Evolutionary conservation across 2,329 filamentous ascomycete genomes (phyloP).

Genomic region (Fusarium stilboides): DNA sequence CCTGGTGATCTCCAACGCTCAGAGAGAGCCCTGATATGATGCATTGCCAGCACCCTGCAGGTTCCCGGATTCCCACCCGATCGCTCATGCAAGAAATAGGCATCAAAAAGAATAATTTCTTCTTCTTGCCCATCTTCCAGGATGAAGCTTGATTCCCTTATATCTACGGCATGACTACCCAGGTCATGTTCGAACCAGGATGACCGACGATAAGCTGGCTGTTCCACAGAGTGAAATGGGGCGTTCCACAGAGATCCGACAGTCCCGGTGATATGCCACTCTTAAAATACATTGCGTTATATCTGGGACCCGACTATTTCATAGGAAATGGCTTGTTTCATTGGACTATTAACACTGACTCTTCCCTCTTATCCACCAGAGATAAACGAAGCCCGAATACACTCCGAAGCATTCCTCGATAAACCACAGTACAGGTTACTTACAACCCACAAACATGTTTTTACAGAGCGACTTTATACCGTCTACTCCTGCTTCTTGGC

Average conservation of each 20-base stretch:
- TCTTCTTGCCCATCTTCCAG: slow-evolving; percentile 16
- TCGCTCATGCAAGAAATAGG: slow-evolving; percentile 8
- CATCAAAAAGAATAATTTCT: neutral
- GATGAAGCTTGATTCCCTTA: neutral
- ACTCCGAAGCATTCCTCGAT: neutral
- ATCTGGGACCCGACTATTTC: neutral
- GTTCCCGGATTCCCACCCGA: slow-evolving; percentile 7
- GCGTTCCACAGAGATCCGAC: slow-evolving; percentile 10
- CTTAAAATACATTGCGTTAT: neutral
- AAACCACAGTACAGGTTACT: slow-evolving; percentile 4
- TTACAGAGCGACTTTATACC: neutral
- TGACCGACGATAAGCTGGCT: slow-evolving; percentile 2
- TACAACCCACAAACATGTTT: neutral
- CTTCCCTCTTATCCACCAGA: neutral
- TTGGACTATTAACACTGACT: slow-evolving; percentile 6
- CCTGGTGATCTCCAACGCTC: neutral
- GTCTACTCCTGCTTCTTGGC: slow-evolving; percentile 62
- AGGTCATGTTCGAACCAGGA: slow-evolving; percentile 1
- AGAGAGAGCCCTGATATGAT: too few relatives aligned
- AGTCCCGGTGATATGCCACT: slow-evolving; percentile 9
- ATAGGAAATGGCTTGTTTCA: slow-evolving; percentile 18
- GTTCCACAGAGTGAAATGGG: neutral
- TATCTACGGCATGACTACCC: neutral
- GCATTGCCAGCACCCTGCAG: slow-evolving; percentile 7
- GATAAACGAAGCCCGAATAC: neutral